These are phyloP conservation scores for Aegilops speltoides DNA, from an alignment of 176 grass and related monocot species.

Conservation along the genomic window DNA sequence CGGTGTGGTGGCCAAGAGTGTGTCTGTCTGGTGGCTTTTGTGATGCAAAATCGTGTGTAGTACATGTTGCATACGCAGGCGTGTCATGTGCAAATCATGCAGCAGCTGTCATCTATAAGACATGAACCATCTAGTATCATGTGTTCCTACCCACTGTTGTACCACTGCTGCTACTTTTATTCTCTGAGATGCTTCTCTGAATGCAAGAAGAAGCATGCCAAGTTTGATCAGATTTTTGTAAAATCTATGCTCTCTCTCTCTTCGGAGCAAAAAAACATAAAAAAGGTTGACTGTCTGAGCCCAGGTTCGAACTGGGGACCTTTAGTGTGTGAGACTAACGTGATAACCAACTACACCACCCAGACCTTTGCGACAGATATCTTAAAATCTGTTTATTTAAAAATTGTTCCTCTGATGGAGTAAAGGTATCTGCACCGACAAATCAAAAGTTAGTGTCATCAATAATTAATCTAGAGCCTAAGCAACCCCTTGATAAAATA, in stretches of 20 bases:
- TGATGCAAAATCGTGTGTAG: background rate
- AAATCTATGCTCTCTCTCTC: background rate
- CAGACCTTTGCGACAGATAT: background rate
- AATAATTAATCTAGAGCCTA: background rate
- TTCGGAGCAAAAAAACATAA: background rate
- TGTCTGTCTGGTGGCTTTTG: background rate
- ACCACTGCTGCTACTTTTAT: background rate
- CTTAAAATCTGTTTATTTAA: no score
- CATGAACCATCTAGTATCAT: background rate
- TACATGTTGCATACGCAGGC: background rate
- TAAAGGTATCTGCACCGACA: background rate
- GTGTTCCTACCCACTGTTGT: background rate
- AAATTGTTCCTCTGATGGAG: background rate
- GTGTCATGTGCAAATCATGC: background rate
- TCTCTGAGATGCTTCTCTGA: background rate
- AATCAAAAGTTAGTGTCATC: background rate
- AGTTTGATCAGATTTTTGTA: background rate
- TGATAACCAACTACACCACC: slow-evolving; percentile 96
- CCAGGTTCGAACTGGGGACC: slow-evolving; percentile 81
- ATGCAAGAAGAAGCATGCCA: background rate
- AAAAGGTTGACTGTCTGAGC: slow-evolving; percentile 18
- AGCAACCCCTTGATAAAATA: background rate
- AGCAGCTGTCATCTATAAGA: background rate
- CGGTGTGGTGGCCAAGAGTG: background rate
- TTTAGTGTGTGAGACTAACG: slow-evolving; percentile 92